Percentiles rank a stretch among this genome's conserved stretches.
phyloP scores from a whole-genome alignment of 148 eudicot genomes.

The Arctostaphylos glauca region DNA sequence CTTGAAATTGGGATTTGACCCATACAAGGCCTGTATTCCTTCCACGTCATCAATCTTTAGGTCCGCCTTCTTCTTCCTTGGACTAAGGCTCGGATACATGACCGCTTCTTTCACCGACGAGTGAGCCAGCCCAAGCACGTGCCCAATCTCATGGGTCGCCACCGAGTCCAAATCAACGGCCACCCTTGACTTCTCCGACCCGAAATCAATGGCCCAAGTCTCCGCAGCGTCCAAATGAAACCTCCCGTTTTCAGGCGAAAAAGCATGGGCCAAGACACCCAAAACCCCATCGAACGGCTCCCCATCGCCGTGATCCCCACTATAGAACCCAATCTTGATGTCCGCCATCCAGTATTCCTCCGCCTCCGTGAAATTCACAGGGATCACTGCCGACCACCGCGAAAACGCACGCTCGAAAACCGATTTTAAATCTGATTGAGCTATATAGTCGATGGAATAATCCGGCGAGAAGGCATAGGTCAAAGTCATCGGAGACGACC shows the following conservation, averaged over 20 bases:
- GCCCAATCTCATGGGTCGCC: conserved; percentile 83
- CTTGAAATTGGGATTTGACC: conserved; percentile 74
- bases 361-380: conserved; percentile 45
- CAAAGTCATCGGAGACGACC: conserved; percentile 48
- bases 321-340: conserved; percentile 61
- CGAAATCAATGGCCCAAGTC: conserved; percentile 65
- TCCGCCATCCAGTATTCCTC: conserved; percentile 49
- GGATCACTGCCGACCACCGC: conserved; percentile 72
- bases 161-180: conserved; percentile 87
- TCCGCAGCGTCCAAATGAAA: conserved; percentile 79
- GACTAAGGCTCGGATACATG: conserved; percentile 78
- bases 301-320: conserved; percentile 78
- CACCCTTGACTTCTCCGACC: conserved; percentile 34
- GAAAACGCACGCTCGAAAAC: conserved; percentile 50
- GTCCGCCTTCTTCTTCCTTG: conserved; percentile 56
- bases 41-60: conserved; percentile 57
- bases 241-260: conserved; percentile 77
- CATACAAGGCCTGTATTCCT: conserved; percentile 73
- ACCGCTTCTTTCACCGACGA: conserved; percentile 45
- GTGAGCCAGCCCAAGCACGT: conserved; percentile 70
- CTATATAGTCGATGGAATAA: conserved; percentile 21
- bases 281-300: conserved; percentile 83
- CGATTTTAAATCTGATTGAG: conserved; percentile 25
- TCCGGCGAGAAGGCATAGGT: conserved; percentile 56
- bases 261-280: conserved; percentile 77